Conservation (phyloP, 1,284 basidiomycete species). For the Austropuccinia psidii region DNA sequence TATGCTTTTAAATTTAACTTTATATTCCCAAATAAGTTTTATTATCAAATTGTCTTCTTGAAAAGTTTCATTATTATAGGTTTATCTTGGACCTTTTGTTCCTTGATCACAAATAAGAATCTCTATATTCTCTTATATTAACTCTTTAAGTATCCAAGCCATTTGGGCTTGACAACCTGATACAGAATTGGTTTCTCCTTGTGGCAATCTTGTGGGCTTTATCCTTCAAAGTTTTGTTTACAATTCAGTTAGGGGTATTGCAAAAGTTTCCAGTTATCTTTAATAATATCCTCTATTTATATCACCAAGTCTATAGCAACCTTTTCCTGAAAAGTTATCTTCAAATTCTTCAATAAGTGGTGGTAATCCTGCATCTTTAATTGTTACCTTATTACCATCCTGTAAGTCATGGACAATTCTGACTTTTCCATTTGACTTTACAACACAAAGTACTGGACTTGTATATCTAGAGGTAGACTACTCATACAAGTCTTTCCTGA, state of each 20-base stretch:
- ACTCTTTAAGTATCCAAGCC: neutral
- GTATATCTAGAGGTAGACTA: neutral
- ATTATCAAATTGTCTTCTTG: neutral
- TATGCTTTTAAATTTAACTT: neutral
- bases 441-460: slow-evolving; percentile 2
- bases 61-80: neutral
- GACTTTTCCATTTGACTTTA: neutral
- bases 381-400: neutral
- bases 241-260: neutral
- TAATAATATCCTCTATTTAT: neutral
- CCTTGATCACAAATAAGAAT: neutral
- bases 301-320: neutral
- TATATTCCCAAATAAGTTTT: neutral
- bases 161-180: neutral
- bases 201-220: neutral
- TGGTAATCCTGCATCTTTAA: neutral
- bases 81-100: neutral
- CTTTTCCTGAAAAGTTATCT: neutral
- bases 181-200: neutral
- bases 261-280: neutral
- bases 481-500: neutral
- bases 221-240: neutral
- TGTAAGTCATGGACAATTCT: slow-evolving; percentile 2
- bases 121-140: neutral
- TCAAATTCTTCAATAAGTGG: neutral